Percentiles rank a stretch among this genome's conserved stretches.
Evolutionary conservation across 2,329 filamentous ascomycete genomes (phyloP).

Genomic region (Gaeumannomyces sp.): DNA sequence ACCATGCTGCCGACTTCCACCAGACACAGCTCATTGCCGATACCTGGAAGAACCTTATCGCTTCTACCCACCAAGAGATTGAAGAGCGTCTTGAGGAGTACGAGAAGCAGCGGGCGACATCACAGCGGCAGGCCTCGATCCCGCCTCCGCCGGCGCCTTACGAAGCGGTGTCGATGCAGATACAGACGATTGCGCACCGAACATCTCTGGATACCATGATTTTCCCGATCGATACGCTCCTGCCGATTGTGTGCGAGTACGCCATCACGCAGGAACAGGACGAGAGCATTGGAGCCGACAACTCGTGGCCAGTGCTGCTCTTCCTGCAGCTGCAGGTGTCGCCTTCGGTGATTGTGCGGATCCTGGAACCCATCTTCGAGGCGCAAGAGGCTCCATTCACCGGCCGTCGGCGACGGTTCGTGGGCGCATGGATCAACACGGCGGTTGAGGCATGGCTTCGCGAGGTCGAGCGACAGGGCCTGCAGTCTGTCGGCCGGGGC

Average conservation of each 20-base stretch:
- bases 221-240: conserved; percentile 55
- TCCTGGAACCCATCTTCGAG: conserved; percentile 52
- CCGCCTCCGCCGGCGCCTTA: conserved; percentile 53
- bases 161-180: conserved; percentile 59
- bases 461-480: conserved; percentile 41
- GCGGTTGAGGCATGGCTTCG: conserved; percentile 43
- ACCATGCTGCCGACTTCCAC: conserved; percentile 84
- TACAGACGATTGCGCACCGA: conserved; percentile 59
- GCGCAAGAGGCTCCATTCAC: conserved; percentile 54
- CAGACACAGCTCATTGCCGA: conserved; percentile 76
- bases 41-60: conserved; percentile 81
- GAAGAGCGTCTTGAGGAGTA: conserved; percentile 34
- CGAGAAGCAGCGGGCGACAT: conserved; percentile 15
- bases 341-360: conserved; percentile 48
- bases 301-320: conserved; percentile 50
- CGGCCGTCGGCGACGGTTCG: conserved; percentile 39
- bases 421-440: conserved; percentile 49
- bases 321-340: conserved; percentile 52
- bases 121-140: conserved; percentile 22
- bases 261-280: conserved; percentile 54
- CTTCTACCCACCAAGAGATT: conserved; percentile 56
- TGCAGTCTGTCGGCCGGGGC: not conserved
- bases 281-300: conserved; percentile 48
- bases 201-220: conserved; percentile 60
- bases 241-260: conserved; percentile 59